Base-by-base conservation (phyloP, 2,329 filamentous ascomycete genomes). In the Chrysosporium queenslandicum region DNA sequence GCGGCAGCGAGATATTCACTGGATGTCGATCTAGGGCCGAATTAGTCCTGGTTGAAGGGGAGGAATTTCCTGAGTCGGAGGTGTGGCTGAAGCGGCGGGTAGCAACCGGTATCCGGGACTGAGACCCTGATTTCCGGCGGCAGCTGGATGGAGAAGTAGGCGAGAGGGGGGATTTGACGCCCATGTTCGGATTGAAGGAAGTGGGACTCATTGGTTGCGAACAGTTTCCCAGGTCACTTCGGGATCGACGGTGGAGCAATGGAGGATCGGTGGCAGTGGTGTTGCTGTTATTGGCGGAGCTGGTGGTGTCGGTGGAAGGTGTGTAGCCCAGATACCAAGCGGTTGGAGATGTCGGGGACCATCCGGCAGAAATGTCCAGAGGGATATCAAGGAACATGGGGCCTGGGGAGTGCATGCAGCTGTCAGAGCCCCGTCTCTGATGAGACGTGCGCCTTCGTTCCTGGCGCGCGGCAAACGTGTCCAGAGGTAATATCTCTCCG, bases 401-500 rank as follows among this genome's bases (percentile, higher is more conserved):
- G 54, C 68, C 71, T 54, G 76, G 68, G 58, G 75, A 77, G 56
- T 77, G 74, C 58, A 85, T 68, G 63, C 77, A 81, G n/a, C 85
- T 83, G 62, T 90, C 86, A 40, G 85, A 87, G 20, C 82, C 83
- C 66, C 83, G 77, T 57, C 83, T 74, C 48, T 55, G 55, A 16
- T 57, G 50, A 45, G 29, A 46, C 3, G 85, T 86, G 20, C 82
- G 82, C 66, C 83, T 77, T 57, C 83, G 74, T 49, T 57, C 53
- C n/a, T 58, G 50, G 48, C 18, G 45, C 34, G n/a, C 51, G 16
- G 21, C 25, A 55, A 62, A 63, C 16, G 74, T 71, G 46, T 76
- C 70, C 18, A 73, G 67, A n/a, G 80, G 76, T 25, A 81, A 70
- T 58, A 90, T 77, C 66, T 90, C 87, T 34, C 86, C 86, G 69